Percentiles rank a stretch among this genome's conserved stretches.
Evolutionary conservation across 805 yeast species (phyloP).

Genomic region (Kregervanrija delftensis): DNA sequence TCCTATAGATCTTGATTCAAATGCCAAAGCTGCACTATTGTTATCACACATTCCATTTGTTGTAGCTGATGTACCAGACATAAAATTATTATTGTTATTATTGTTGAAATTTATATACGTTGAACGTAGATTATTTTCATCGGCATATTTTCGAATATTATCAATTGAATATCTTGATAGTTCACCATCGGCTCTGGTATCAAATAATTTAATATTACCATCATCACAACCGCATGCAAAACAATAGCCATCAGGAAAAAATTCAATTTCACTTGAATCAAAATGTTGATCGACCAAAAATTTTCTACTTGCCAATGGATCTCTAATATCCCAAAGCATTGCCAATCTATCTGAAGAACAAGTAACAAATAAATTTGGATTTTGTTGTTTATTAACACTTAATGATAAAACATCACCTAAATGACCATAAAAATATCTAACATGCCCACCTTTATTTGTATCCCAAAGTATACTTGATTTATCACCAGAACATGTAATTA

Average conservation of each 20-base stretch:
- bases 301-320: conserved; percentile 33
- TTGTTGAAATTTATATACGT: not conserved
- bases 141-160: conserved; percentile 7
- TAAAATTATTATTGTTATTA: conserved; percentile 5
- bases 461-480: conserved; percentile 80
- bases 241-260: conserved; percentile 65
- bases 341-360: conserved; percentile 67
- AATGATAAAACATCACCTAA: conserved; percentile 63
- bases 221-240: conserved; percentile 77
- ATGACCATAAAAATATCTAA: conserved; percentile 56
- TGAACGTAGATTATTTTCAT: conserved; percentile 2
- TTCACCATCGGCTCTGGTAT: conserved; percentile 70
- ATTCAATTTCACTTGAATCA: conserved; percentile 58
- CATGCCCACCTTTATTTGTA: conserved; percentile 47
- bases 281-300: conserved; percentile 41
- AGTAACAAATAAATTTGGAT: conserved; percentile 39
- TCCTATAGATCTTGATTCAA: conserved; percentile 19
- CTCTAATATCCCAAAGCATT: conserved; percentile 59
- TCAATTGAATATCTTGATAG: conserved; percentile 40
- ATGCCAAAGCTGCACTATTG: not conserved
- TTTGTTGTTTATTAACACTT: conserved; percentile 21
- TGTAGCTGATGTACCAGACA: conserved; percentile 10
- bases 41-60: conserved; percentile 3
- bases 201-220: conserved; percentile 63
- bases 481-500: conserved; percentile 77